Base-by-base conservation (phyloP, 768 basidiomycete genomes). In the Coprinopsis strossmayeri region DNA sequence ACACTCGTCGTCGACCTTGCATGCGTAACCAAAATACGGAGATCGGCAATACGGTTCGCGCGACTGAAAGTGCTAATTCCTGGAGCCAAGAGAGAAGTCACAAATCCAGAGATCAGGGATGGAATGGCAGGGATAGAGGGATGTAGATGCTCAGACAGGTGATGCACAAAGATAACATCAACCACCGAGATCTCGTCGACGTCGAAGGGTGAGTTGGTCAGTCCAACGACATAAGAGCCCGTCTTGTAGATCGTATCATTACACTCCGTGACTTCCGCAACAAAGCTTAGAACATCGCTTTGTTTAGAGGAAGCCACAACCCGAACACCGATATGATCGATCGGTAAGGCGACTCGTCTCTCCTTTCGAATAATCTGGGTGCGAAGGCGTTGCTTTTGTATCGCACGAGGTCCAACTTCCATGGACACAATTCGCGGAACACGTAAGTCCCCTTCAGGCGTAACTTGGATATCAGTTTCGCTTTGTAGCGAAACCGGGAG, bases 11-110 rank as follows among this genome's bases (percentile, higher is more conserved):
- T 39, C n/a, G 54, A 43, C 35, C 54, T 54, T 2, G 44, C 34
- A 41, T 57, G 56, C 2, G 56, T 57, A 17, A 57, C 28, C 10
- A 57, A 45, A 10, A 57, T 50, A 3, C 56, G 55, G 15, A 49
- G 46, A 25, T 45, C 34, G 2, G 30, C 48, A 1, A 60, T 37
- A 27, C 57, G 54, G 23, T 46, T 46, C 3, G 44, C 12, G 15
- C 54, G 55, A 41, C 46, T 48, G 37, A 60, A 54, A 2, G 54
- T 48, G 5, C 51, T 48, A 11, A 57, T 46, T 2, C 57, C 57
- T 28, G 56, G 51, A 1, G 56, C 55, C 10, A 60, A 28, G 34
- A 55, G 37, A 10, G 57, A 51, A 18, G 45, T 42, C 32, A 52
- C 53, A 23, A 57, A 51, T 17, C 59, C 59, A 2, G 57, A 54